Evolutionary conservation across 352 stramenopile species (phyloP).

Genomic region (Paralagenidium karlingii): DNA sequence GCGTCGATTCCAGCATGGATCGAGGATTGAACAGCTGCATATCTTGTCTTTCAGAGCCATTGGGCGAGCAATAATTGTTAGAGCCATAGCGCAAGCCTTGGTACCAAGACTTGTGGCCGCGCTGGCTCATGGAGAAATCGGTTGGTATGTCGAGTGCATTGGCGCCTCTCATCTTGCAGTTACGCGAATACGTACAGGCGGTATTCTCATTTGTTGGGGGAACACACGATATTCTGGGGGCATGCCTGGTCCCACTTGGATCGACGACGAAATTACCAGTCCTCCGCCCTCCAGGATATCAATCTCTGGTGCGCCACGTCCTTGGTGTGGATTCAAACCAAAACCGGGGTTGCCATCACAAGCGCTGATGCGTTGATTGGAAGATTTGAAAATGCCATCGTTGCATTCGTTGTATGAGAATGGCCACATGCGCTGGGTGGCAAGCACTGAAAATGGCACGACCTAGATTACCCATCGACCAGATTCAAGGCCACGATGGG

Average conservation of each 20-base stretch:
- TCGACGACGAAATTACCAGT: constrained; percentile 75
- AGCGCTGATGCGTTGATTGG: constrained; percentile 69
- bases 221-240: constrained; percentile 29
- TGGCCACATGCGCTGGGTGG: constrained; percentile 91
- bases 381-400: constrained; percentile 31
- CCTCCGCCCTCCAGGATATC: constrained; percentile 89
- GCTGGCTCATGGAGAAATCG: constrained; percentile 19
- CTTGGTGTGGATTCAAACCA: constrained; percentile 80
- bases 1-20: constrained; percentile 26
- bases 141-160: constrained; percentile 29
- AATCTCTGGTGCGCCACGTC: constrained; percentile 91
- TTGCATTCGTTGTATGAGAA: constrained; percentile 93
- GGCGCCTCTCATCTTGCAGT: constrained; percentile 24
- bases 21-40: constrained; percentile 20
- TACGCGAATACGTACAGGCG: constrained; percentile 21
- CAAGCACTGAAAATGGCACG: constrained; percentile 91
- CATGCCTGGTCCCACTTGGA: constrained; percentile 80
- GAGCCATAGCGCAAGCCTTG: constrained; percentile 36
- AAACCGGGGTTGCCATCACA: constrained; percentile 87
- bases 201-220: constrained; percentile 5
- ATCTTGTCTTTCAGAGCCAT: constrained; percentile 12
- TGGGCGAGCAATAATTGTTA: constrained; percentile 36
- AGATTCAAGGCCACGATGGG: constrained; percentile 90
- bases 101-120: constrained; percentile 59
- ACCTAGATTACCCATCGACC: constrained; percentile 94